Evolutionary conservation across 228 moss, liverwort and hornwort species (phyloP).

Genomic region (Sphagnum magellanicum): DNA sequence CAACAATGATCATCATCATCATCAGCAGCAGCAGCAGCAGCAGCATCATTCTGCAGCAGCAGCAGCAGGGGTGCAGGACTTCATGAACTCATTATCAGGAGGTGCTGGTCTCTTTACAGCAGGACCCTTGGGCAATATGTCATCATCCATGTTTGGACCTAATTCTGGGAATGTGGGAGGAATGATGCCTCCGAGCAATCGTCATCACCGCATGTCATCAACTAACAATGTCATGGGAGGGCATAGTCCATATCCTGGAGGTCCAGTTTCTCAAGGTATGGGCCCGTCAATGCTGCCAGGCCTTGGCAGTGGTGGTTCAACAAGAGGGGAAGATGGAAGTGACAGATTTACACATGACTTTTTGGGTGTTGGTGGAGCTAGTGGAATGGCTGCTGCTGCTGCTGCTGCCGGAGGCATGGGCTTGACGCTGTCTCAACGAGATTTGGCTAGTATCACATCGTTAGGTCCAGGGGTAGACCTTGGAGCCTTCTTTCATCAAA

Average conservation of each 20-base stretch:
- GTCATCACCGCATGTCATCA: slow-evolving; percentile 36
- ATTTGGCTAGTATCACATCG: slow-evolving; percentile 75
- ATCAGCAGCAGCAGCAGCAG: slow-evolving; percentile 65
- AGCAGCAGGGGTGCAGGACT: slow-evolving; percentile 72
- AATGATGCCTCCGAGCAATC: slow-evolving; percentile 51
- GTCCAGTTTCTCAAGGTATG: slow-evolving; percentile 67
- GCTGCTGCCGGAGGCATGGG: slow-evolving; percentile 60
- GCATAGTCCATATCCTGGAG: slow-evolving; percentile 43
- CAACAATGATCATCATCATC: slow-evolving; percentile 7
- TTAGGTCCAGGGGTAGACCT: slow-evolving; percentile 86
- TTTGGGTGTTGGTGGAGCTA: slow-evolving; percentile 91
- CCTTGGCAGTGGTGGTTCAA: slow-evolving; percentile 59
- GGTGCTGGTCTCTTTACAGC: slow-evolving; percentile 51
- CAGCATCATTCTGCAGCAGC: slow-evolving; percentile 60
- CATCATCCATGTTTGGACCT: slow-evolving; percentile 49
- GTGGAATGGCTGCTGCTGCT: slow-evolving; percentile 49
- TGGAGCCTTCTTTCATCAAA: slow-evolving; percentile 70
- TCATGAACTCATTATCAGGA: slow-evolving; percentile 70
- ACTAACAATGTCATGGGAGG: slow-evolving; percentile 32
- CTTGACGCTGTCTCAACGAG: slow-evolving; percentile 78
- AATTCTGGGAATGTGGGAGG: slow-evolving; percentile 46
- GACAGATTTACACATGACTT: slow-evolving; percentile 97
- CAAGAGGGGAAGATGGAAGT: slow-evolving; percentile 85
- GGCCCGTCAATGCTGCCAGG: slow-evolving; percentile 64
- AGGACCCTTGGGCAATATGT: slow-evolving; percentile 40